A percentile compares a stretch with the other conserved stretches of the same genome.
These are phyloP conservation scores for Mortierella sp. DNA, from an alignment of 371 early-diverging fungal genomes.

Conservation along the genomic window DNA sequence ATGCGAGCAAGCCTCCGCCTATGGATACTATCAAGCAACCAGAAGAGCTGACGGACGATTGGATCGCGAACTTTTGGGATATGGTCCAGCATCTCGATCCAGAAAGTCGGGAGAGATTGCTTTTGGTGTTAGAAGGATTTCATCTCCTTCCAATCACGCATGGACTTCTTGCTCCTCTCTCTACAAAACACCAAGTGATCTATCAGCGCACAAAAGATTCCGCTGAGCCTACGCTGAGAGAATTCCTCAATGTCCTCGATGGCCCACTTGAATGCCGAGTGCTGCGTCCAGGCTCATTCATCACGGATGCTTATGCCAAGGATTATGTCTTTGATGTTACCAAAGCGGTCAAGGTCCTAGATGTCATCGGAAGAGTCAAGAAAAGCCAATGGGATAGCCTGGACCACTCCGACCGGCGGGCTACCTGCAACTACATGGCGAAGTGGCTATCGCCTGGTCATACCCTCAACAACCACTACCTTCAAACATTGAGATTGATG, in stretches of 20 bases:
- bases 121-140: neutral
- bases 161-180: constrained; percentile 18
- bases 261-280: constrained; percentile 13
- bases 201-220: too few relatives aligned
- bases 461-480: neutral
- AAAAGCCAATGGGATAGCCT: neutral
- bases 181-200: too few relatives aligned
- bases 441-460: neutral
- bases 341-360: neutral
- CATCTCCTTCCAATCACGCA: constrained; percentile 19
- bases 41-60: constrained; percentile 8
- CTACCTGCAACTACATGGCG: constrained; percentile 1
- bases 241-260: constrained; percentile 5
- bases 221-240: neutral
- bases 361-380: neutral
- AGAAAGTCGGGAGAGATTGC: neutral
- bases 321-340: constrained; percentile 12
- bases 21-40: constrained; percentile 1
- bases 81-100: neutral
- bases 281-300: neutral
- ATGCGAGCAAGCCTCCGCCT: neutral
- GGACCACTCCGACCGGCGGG: neutral
- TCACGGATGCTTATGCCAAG: neutral
- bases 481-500: neutral
- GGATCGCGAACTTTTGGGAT: constrained; percentile 26